These are phyloP conservation scores for Clonostachys sp. DNA, from an alignment of 2,329 filamentous ascomycete species.

Conservation along the genomic window DNA sequence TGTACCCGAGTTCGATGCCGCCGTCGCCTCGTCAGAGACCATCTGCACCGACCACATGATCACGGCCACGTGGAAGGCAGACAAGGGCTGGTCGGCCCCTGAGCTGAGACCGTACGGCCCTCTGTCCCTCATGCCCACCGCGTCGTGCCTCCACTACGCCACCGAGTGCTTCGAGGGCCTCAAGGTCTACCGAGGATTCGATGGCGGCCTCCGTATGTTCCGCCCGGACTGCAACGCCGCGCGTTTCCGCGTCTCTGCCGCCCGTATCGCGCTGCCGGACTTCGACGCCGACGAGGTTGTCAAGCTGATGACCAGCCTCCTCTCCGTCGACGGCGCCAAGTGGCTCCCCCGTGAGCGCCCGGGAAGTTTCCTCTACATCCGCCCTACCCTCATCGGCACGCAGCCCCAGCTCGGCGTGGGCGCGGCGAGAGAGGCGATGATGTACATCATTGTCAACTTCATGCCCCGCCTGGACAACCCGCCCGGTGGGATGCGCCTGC, in stretches of 20 bases:
- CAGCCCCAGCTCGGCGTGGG: constrained; percentile 77
- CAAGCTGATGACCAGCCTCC: constrained; percentile 67
- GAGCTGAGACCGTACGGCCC: constrained; percentile 74
- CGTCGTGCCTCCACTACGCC: constrained; percentile 80
- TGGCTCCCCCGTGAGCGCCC: constrained; percentile 71
- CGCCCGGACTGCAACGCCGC: constrained; percentile 67
- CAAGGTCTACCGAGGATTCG: constrained; percentile 76
- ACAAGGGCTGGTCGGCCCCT: constrained; percentile 67
- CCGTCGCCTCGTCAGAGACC: constrained; percentile 42
- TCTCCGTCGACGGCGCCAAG: constrained; percentile 67
- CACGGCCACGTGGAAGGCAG: constrained; percentile 61
- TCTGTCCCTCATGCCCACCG: constrained; percentile 73
- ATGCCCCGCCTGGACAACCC: constrained; percentile 53
- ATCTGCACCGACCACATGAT: constrained; percentile 87
- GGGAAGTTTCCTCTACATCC: constrained; percentile 76
- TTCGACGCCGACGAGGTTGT: constrained; percentile 70
- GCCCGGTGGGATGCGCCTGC: constrained; percentile 61
- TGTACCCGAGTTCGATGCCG: constrained; percentile 45
- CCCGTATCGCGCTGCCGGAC: constrained; percentile 67
- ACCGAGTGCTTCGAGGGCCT: constrained; percentile 87
- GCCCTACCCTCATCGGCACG: constrained; percentile 82
- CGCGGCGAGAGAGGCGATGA: constrained; percentile 73
- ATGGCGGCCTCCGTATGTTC: constrained; percentile 72
- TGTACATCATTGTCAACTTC: constrained; percentile 72
- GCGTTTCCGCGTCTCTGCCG: constrained; percentile 56